Percentiles rank a stretch among this genome's conserved stretches.
phyloP scores from a whole-genome alignment of 177 flowering plant species.

The Vitis hybrid region DNA sequence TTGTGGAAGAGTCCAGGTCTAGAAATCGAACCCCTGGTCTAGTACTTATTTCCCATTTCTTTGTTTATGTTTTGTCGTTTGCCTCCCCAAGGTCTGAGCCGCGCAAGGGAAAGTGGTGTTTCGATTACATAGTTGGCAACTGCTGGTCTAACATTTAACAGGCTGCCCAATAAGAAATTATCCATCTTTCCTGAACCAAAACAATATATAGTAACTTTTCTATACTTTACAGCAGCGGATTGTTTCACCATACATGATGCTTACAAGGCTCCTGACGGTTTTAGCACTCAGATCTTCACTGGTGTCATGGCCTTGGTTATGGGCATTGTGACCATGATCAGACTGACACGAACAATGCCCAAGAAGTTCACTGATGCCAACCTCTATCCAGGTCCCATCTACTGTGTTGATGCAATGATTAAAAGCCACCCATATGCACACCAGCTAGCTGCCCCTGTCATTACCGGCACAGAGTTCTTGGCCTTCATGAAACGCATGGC shows the following conservation, averaged over 20 bases:
- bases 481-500: slow-evolving; percentile 51
- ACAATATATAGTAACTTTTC: not conserved
- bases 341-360: slow-evolving; percentile 42
- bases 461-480: slow-evolving; percentile 34
- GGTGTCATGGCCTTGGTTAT: slow-evolving; percentile 38
- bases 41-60: too few species aligned
- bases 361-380: slow-evolving; percentile 39
- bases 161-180: too few species aligned
- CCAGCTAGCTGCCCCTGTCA: slow-evolving; percentile 25
- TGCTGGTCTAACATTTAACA: too few species aligned
- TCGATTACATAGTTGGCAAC: too few species aligned
- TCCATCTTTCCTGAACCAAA: not conserved
- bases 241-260: slow-evolving; percentile 23
- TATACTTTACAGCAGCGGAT: slow-evolving; percentile 7
- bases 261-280: slow-evolving; percentile 23
- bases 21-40: too few species aligned
- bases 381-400: slow-evolving; percentile 29
- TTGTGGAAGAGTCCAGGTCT: too few species aligned
- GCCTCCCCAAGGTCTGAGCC: too few species aligned
- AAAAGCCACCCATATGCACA: slow-evolving; percentile 22
- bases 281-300: slow-evolving; percentile 20
- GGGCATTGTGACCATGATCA: slow-evolving; percentile 44
- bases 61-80: too few species aligned
- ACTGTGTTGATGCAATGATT: slow-evolving; percentile 26
- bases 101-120: too few species aligned